Percentiles rank a stretch among this genome's conserved stretches.
Evolutionary conservation across 306 rosid genomes (phyloP).

Genomic region (Echinosophora koreensis): DNA sequence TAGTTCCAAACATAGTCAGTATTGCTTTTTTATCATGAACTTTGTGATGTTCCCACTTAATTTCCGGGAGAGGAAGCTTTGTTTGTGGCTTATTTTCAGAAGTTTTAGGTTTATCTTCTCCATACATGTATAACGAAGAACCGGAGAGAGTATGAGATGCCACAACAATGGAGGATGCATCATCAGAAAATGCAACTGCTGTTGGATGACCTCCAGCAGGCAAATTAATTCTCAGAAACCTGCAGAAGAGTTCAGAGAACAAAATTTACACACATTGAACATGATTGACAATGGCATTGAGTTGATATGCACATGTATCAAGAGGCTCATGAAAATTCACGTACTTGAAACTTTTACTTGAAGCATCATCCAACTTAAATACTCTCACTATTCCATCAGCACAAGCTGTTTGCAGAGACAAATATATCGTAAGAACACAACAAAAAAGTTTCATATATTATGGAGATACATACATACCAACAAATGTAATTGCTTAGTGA

Average conservation of each 20-base stretch:
- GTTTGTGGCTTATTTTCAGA: conserved; percentile 67
- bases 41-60: conserved; percentile 90
- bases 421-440: conserved; percentile 24
- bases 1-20: conserved; percentile 77
- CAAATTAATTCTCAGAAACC: conserved; percentile 84
- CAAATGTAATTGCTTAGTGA: conserved; percentile 20
- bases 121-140: conserved; percentile 86
- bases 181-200: conserved; percentile 72
- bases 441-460: conserved; percentile 19
- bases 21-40: conserved; percentile 83
- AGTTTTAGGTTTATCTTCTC: conserved; percentile 75
- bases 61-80: conserved; percentile 93
- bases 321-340: conserved; percentile 51
- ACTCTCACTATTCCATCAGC: conserved; percentile 95
- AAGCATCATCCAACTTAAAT: conserved; percentile 92
- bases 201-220: conserved; percentile 95
- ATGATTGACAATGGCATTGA: conserved; percentile 40
- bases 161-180: conserved; percentile 78
- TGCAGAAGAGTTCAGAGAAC: conserved; percentile 55
- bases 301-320: conserved; percentile 11
- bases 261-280: conserved; percentile 22
- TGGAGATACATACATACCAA: conserved; percentile 21
- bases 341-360: conserved; percentile 97
- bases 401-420: conserved; percentile 71
- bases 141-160: conserved; percentile 81